phyloP scores from a whole-genome alignment of 78 protist species.

The slime mould (Dictyostelium discoideum) region DNA sequence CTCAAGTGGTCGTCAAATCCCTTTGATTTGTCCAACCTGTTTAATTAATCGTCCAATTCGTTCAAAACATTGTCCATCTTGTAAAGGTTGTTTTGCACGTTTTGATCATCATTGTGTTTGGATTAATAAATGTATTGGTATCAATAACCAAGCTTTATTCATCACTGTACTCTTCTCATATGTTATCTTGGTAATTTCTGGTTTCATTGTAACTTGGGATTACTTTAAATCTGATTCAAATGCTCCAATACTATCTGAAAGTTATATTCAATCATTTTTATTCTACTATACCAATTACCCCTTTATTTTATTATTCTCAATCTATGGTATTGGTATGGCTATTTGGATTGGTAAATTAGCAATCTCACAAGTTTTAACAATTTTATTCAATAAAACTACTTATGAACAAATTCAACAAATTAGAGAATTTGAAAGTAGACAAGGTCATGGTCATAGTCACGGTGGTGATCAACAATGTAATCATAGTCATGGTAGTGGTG shows the following conservation, averaged over 20 bases:
- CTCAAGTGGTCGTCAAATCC: not conserved
- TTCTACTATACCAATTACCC: constrained; percentile 4
- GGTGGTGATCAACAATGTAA: constrained; percentile 6
- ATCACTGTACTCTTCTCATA: constrained; percentile 9
- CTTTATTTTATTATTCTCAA: not conserved
- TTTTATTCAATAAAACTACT: constrained; percentile 55
- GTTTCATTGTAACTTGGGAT: not conserved
- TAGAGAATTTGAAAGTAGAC: constrained; percentile 13
- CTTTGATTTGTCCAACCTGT: constrained; percentile 64
- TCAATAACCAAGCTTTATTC: constrained; percentile 30
- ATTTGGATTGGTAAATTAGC: constrained; percentile 55
- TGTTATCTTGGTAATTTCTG: constrained; percentile 3
- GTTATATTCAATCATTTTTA: not conserved
- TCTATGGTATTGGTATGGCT: constrained; percentile 31
- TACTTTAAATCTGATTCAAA: not conserved
- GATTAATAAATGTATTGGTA: constrained; percentile 85
- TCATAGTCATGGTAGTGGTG: not conserved
- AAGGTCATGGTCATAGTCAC: constrained; percentile 2
- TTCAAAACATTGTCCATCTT: constrained; percentile 84
- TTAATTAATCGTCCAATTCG: constrained; percentile 67
- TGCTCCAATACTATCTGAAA: not conserved
- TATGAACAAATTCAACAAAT: constrained; percentile 49
- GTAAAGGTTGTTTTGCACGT: constrained; percentile 69
- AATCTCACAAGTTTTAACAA: constrained; percentile 29
- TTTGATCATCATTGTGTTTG: constrained; percentile 89